Evolutionary conservation across 139 green algal species (phyloP).

Genomic region (Picochlorum costavermella): DNA sequence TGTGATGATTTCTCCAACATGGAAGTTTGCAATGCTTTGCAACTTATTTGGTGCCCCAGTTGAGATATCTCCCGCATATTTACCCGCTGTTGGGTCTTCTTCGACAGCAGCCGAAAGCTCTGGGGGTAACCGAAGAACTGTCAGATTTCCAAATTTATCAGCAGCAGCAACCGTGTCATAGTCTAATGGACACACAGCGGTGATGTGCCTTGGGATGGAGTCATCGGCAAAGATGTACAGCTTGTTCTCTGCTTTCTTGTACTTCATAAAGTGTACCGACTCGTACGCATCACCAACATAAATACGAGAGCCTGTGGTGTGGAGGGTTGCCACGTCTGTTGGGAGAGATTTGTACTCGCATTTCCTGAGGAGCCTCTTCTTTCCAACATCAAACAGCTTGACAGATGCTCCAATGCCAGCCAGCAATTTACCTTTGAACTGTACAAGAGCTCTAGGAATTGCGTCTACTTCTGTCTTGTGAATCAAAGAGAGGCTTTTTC

Average conservation of each 20-base stretch:
- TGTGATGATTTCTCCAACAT: slow-evolving; percentile 88
- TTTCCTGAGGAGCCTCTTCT: slow-evolving; percentile 96
- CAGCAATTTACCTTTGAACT: slow-evolving; percentile 85
- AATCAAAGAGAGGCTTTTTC: slow-evolving; percentile 68
- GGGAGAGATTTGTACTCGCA: slow-evolving; percentile 82
- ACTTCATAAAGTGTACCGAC: slow-evolving; percentile 76
- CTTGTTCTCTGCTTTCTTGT: slow-evolving; percentile 79
- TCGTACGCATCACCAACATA: slow-evolving; percentile 80
- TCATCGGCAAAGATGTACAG: slow-evolving; percentile 97
- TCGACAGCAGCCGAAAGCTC: slow-evolving; percentile 87
- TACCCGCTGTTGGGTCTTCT: slow-evolving; percentile 93
- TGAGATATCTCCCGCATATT: slow-evolving; percentile 53
- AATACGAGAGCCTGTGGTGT: slow-evolving; percentile 64
- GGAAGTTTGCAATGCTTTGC: slow-evolving; percentile 70
- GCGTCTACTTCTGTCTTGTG: slow-evolving; percentile 77
- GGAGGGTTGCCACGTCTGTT: slow-evolving; percentile 60
- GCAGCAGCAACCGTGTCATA: slow-evolving; percentile 88
- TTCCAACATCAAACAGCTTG: slow-evolving; percentile 89
- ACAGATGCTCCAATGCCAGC: slow-evolving; percentile 77
- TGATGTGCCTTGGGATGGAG: slow-evolving; percentile 70
- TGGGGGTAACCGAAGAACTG: slow-evolving; percentile 68
- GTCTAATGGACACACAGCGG: slow-evolving; percentile 71
- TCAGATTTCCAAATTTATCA: slow-evolving; percentile 97
- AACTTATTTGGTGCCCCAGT: slow-evolving; percentile 91
- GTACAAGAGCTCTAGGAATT: slow-evolving; percentile 66